Base-by-base conservation (phyloP, 441 rosid species). In the Mallotus repandus region DNA sequence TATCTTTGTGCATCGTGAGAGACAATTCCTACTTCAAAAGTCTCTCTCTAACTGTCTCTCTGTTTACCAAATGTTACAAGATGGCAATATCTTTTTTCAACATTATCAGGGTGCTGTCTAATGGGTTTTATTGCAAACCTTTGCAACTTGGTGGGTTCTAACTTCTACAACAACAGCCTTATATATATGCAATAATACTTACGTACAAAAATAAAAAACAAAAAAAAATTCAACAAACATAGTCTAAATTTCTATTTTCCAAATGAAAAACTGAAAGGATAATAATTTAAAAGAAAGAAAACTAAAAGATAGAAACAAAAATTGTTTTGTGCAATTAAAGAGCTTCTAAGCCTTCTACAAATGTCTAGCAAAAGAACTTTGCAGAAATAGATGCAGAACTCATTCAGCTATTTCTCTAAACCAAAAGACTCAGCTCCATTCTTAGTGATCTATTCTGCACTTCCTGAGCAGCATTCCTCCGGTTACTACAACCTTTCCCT, bases 11-110 rank as follows among this genome's bases (percentile, higher is more conserved):
- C 59, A 49, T n/a, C 11, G 14, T 18, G 7, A 22, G 50, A 41
- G 41, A 58, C n/a, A 49, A 66, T 4, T 60, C 32, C 56, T 14
- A 54, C 53, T 67, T 71, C 32, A 49, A 49, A 48, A 57, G 38
- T 57, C 63, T 21, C 72, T 25, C n/a, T 38, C 12, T 38, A 38
- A 16, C 18, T 2, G 7, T 45, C 35, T 16, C 19, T 46, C 12
- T n/a, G 19, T 21, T 9, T 56, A 13, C 54, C 4, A 50, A 50
- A 50, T 50, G 54, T 50, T 12, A 12, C 11, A 50, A 13, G 16
- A 50, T 50, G 54, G 41, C 41, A 12, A 0, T 50, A 50, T 9
- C 18, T 12, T 50, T 50, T 50, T 50, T 11, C 54, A 50, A 0
- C 5, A 50, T 11, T 14, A 50, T 50, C 54, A 50, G 10, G 54